Evolutionary conservation across 495 filamentous ascomycete species (phyloP), one percentile per base, ranked within the genome.

Genomic region (Lindgomyces ingoldianus): DNA sequence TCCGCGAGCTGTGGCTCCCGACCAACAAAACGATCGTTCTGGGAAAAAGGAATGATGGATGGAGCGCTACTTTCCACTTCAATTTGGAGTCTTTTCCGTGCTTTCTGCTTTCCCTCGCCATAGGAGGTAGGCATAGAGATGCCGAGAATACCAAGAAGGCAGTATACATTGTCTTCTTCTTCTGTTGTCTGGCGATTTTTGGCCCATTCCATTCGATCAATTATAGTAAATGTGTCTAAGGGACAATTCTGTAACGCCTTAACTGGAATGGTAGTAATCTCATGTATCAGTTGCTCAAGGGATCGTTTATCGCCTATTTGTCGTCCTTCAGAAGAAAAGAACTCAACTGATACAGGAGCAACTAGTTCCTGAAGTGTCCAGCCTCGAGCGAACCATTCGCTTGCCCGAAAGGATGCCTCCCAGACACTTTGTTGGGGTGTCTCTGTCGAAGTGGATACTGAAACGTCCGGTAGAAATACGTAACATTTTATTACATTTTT

Each of bases 401-500:
- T 51, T 2, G 33, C 10, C 0, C 22, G 22, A 21, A 66, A 60
- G 6, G 14, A 42, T 42, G 30, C n/a, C 22, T 47, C 56, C 39
- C 21, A 48, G 36, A 48, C 48, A 25, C n/a, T 3, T 22, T 42
- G 2, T 55, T 39, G 33, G 33, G 6, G 33, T 39, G 14, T 39
- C 6, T 26, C n/a, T 3, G 30, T 24, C 11, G 24, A 8, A 26
- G 47, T 24, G 4, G 29, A 41, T 11, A 18, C 36, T 6, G 51
- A 63, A 27, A 63, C 60, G 30, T 63, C 60, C 41, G 60, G 30
- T 33, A 63, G 25, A 27, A 46, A 63, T 12, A 63, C 60, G 24
- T 63, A 63, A 33, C 60, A 63, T 63, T 24, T 24, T 21, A 22
- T 12, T 21, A 50, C 49, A 47, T 57, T 46, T 22, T 49, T 29